Base-by-base conservation (phyloP, 2,329 filamentous ascomycete species). In the Tolypocladium ovalisporum region DNA sequence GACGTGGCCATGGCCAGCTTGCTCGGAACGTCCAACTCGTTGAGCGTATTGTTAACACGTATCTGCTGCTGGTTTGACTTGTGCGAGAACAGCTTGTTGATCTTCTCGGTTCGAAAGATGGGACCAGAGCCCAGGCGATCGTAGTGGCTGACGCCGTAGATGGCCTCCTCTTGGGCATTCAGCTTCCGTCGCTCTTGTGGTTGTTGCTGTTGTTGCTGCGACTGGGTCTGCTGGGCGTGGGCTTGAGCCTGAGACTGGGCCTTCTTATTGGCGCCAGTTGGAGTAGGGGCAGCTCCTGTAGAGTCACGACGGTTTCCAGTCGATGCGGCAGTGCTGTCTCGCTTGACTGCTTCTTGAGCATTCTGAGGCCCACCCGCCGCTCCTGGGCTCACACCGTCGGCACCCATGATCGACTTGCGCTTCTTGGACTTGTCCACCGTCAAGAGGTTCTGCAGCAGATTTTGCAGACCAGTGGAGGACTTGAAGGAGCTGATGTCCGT, bases 401-500 rank as follows among this genome's bases (percentile, higher is more conserved):
- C 75, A 3, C 81, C 83, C 65, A 87, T 79, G 32, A 88, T 75
- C 5, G 86, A 86, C 69, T 86, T 90, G 58, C 90, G 86, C 73
- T 97, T 97, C 78, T 96, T 95, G 60, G 85, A 86, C 70, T 94
- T 92, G 71, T 97, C 93, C 56, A 86, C 86, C 57, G 82, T 84
- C 71, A 96, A 83, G 39, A 97, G 82, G 62, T 87, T 91, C 67
- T 93, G 86, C 59, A 96, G 83, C 22, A 97, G 81, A 56, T 86
- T 84, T 57, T 89, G 85, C 4, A 99, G 76, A 9, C 90, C 90
- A 61, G 86, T 79, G 56, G 89, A 95, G 22, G 89, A 88, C 66
- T 90, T 90, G 75, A 95, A 96, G 52, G 84, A 79, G 64, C 80
- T 81, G 59, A 89, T 89, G 65, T 89, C 88, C 75, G 87, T 71